Percentiles rank a stretch among this genome's conserved stretches.
phyloP scores from a whole-genome alignment of 2,329 filamentous ascomycete species.

The Cadophora sp. region DNA sequence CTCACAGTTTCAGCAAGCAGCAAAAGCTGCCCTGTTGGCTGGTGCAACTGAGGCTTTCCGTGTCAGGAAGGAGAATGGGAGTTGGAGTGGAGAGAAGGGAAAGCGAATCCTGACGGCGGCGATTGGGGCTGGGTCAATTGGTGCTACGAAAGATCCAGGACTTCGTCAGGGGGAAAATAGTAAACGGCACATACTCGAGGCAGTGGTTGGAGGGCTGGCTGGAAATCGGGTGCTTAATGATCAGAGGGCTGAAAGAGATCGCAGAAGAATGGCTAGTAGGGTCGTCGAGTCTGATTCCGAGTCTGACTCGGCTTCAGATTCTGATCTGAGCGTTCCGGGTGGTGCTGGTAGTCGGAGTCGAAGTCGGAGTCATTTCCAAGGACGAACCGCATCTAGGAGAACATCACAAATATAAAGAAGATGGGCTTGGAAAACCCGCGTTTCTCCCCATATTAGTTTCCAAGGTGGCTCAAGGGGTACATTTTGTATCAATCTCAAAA shows the following conservation, averaged over 20 bases:
- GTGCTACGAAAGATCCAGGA: background rate
- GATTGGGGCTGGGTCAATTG: slow-evolving; percentile 1
- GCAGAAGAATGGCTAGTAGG: background rate
- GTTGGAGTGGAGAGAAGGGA: slow-evolving; percentile 10
- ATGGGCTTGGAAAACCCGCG: too few species aligned
- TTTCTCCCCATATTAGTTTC: too few species aligned
- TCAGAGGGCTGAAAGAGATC: background rate
- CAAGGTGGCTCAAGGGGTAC: too few species aligned
- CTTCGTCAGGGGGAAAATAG: background rate
- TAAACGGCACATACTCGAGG: background rate
- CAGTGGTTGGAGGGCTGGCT: background rate
- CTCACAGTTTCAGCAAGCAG: background rate
- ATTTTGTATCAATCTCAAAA: too few species aligned
- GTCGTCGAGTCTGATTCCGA: slow-evolving; percentile 1
- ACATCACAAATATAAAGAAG: too few species aligned
- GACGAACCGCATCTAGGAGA: too few species aligned
- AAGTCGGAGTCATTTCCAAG: too few species aligned
- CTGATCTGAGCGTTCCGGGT: background rate
- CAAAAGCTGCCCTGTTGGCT: slow-evolving; percentile 12
- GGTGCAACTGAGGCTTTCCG: slow-evolving; percentile 12
- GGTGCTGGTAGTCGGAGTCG: too few species aligned
- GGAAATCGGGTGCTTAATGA: background rate
- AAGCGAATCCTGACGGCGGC: slow-evolving; percentile 8
- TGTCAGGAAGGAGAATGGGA: slow-evolving; percentile 1
- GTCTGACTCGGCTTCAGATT: background rate